A percentile compares a stretch with the other conserved stretches of the same genome.
These are phyloP conservation scores for Ceratocystis destructans DNA, from an alignment of 2,329 filamentous ascomycete species.

Conservation along the genomic window DNA sequence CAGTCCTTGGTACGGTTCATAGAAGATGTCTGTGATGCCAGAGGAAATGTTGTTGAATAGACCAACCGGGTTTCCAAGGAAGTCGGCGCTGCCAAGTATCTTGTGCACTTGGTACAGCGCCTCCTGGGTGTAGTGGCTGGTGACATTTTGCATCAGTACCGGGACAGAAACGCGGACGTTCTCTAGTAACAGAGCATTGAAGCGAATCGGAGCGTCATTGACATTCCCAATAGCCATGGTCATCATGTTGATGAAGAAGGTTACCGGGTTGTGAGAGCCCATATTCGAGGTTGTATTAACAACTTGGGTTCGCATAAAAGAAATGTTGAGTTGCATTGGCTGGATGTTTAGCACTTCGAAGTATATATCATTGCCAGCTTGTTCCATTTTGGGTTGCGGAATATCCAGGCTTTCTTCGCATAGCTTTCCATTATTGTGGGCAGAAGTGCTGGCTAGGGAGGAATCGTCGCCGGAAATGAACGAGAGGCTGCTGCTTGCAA, in stretches of 20 bases:
- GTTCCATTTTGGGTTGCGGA: conserved; percentile 74
- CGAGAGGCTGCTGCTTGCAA: conserved; percentile 74
- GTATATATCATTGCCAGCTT: conserved; percentile 86
- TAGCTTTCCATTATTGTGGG: conserved; percentile 51
- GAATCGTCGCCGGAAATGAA: conserved; percentile 28
- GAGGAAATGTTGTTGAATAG: conserved; percentile 98
- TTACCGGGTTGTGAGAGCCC: conserved; percentile 79
- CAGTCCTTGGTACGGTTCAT: conserved; percentile 95
- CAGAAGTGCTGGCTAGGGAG: background rate
- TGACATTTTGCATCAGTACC: conserved; percentile 71
- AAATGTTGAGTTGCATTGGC: conserved; percentile 94
- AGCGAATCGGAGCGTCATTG: conserved; percentile 87
- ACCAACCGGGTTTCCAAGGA: conserved; percentile 92
- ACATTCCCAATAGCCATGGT: conserved; percentile 99
- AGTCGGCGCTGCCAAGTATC: conserved; percentile 91
- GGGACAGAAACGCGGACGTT: conserved; percentile 84
- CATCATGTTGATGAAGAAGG: conserved; percentile 97
- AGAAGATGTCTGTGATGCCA: conserved; percentile 94
- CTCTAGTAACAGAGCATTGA: conserved; percentile 88
- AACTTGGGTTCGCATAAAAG: conserved; percentile 90
- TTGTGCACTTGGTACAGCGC: conserved; percentile 93
- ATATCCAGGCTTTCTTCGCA: conserved; percentile 86
- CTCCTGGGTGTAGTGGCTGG: conserved; percentile 93
- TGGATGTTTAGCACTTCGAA: conserved; percentile 95
- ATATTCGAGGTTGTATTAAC: conserved; percentile 94